phyloP scores from a whole-genome alignment of 164 flowering plant species.

The Umbellularia californica region DNA sequence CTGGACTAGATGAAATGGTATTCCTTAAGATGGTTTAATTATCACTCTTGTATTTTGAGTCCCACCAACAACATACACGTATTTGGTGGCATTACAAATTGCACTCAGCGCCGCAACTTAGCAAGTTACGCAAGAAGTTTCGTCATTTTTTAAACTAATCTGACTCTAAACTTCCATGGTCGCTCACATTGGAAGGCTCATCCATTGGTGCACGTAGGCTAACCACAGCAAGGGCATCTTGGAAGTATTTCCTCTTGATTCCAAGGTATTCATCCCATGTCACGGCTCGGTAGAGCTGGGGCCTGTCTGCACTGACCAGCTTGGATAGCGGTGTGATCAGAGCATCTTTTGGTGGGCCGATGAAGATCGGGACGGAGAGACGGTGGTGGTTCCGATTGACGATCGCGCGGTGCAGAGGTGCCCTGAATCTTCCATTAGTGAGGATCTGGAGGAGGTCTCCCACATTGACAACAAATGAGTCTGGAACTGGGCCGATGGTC shows the following conservation, averaged over 20 bases:
- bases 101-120: no score
- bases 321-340: conserved; percentile 46
- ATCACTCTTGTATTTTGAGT: no score
- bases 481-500: conserved; percentile 55
- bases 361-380: conserved; percentile 47
- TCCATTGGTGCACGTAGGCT: conserved; percentile 15
- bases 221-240: conserved; percentile 58
- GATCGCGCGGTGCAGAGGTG: conserved; percentile 50
- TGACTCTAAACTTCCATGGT: background rate
- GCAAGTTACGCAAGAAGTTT: no score
- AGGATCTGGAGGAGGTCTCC: conserved; percentile 81
- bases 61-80: no score
- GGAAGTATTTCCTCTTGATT: conserved; percentile 58
- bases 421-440: conserved; percentile 55
- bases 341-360: conserved; percentile 38
- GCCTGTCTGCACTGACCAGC: conserved; percentile 32
- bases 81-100: no score
- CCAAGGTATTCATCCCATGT: conserved; percentile 73
- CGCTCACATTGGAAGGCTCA: background rate
- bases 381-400: conserved; percentile 43
- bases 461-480: conserved; percentile 59
- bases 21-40: no score
- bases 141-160: no score
- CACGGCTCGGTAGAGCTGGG: conserved; percentile 54
- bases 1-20: no score